Base-by-base conservation (phyloP, 495 filamentous ascomycete species). In the Hypoxylon subgilvum region DNA sequence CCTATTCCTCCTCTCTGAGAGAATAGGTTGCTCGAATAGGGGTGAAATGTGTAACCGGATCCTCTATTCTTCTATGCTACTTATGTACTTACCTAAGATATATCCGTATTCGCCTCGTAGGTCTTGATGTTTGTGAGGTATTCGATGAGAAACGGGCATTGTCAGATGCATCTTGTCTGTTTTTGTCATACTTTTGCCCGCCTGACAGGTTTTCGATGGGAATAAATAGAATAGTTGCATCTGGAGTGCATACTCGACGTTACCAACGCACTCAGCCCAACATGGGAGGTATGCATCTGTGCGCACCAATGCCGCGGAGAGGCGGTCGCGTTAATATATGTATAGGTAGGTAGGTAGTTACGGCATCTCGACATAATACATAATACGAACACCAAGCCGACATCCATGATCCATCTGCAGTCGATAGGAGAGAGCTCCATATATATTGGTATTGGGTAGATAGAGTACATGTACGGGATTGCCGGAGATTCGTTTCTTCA, bases 321-420 rank as follows among this genome's bases (percentile, higher is more conserved):
- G 18, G 46, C 28, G 35, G 30, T 39, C 13, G 40, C 47, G 44
- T 47, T 19, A 36, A 46, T 56, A 51, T 52, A 43, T 32, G 43
- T 3, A 12, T 32, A 28, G 21, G 4, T 27, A n/a, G n/a, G n/a
- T 27, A 27, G 23, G 23, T 47, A 52, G 41, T 45, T 42, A 34
- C 30, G 59, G 27, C 41, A 43, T 55, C 36, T 48, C 30, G 34
- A 46, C 9, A 35, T 31, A 59, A 64, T 55, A 46, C 9, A 35
- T 31, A 59, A 64, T 55, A 64, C 54, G 54, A 59, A 59, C 30
- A 41, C 27, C 17, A 41, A 49, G 31, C 49, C 45, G 31, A 38
- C 61, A 51, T n/a, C n/a, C n/a, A n/a, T n/a, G n/a, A 44, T 31
- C 45, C 49, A 59, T 50, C 54, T 64, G 54, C 53, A 53, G 44